Base-by-base conservation (phyloP, 2,329 filamentous ascomycete genomes). In the Paraphoma sp. region DNA sequence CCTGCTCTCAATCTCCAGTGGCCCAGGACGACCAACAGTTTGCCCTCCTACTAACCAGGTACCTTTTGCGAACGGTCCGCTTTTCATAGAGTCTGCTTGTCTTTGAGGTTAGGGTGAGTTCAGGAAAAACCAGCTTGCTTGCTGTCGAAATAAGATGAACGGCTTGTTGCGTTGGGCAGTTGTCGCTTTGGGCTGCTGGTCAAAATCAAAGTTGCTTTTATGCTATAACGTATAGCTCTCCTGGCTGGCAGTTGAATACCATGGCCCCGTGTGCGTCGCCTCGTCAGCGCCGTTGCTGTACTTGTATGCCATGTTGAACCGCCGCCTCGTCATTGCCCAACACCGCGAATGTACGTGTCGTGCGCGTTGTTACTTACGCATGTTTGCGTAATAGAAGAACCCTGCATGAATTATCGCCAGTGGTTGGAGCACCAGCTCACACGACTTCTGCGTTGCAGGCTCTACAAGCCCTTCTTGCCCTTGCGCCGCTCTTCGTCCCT, bases 401-500 rank as follows among this genome's bases (percentile, higher is more conserved):
- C 23, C 23, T 5, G 23, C 23, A 23, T 23, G 23, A 3, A 23
- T 23, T 23, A 23, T 5, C 23, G 23, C 23, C 23, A 23, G 23
- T 23, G 23, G 23, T 23, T 23, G 23, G 23, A 23, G 23, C 23
- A 23, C 23, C 23, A 23, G 23, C 23, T 23, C 23, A 23, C 23
- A 23, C 23, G 33, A 4, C 33, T 36, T 36, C 10, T 6, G 9
- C 2, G 14, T 6, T 7, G 33, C 33, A 16, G 12, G 41, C 17
- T 53, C 48, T 60, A 68, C 51, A 56, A 53, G 14, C 60, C 70
- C 68, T 79, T 78, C 70, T 76, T 76, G 56, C 70, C 75, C 45
- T 60, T 75, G 59, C 67, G 72, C 68, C 78, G 78, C 71, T 82
- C 79, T 64, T 77, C 72, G 54, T 93, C 90, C 58, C 91, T 85